phyloP scores from a whole-genome alignment of 208 protist species.

The Trypanosoma congolense region DNA sequence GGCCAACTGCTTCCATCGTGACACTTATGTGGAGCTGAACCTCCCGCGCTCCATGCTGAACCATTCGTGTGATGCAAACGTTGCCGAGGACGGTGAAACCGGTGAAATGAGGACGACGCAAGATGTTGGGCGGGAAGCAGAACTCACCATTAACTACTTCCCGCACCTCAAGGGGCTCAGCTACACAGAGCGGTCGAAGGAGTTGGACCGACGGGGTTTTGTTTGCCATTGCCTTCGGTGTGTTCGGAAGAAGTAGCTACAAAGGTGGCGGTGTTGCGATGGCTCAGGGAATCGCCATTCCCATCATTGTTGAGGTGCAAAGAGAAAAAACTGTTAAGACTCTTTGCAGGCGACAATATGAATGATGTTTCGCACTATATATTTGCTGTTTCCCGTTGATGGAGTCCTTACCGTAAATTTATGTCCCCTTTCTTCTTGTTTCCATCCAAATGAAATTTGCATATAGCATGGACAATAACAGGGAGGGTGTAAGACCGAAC shows the following conservation, averaged over 20 bases:
- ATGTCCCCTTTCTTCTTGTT: no score
- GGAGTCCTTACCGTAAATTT: no score
- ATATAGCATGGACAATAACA: no score
- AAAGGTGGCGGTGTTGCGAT: no score
- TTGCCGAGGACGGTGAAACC: constrained; percentile 43
- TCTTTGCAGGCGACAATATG: no score
- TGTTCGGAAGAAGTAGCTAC: constrained; percentile 20
- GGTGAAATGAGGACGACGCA: constrained; percentile 46
- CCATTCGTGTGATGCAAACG: constrained; percentile 79
- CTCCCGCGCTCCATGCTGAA: constrained; percentile 76
- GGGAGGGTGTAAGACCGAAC: not conserved
- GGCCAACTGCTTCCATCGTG: constrained; percentile 68
- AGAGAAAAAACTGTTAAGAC: no score
- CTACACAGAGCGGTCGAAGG: constrained; percentile 43
- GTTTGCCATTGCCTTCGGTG: constrained; percentile 55
- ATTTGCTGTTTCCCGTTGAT: no score
- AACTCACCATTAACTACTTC: constrained; percentile 77
- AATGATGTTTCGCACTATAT: no score
- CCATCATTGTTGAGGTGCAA: no score
- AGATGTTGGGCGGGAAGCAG: constrained; percentile 44
- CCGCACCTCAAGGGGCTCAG: constrained; percentile 57
- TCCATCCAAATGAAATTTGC: no score
- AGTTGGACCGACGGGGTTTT: constrained; percentile 50
- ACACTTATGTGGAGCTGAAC: constrained; percentile 53
- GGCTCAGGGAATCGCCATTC: no score